Base-by-base conservation (phyloP, 2,329 filamentous ascomycete genomes). In the Metarhizium humberi region DNA sequence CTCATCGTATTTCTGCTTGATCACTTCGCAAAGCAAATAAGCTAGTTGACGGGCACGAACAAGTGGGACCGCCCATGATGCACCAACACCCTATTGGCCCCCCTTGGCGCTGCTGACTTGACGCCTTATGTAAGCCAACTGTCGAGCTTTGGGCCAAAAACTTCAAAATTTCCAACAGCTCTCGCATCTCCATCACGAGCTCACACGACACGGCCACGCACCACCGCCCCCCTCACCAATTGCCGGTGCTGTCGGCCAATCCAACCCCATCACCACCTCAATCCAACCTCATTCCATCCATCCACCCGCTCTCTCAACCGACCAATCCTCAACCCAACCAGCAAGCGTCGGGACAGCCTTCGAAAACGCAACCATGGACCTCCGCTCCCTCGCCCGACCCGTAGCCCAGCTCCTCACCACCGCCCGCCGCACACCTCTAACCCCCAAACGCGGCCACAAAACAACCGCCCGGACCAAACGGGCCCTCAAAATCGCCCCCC, bases 401-500 rank as follows among this genome's bases (percentile, higher is more conserved):
- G 66, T 64, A 34, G 63, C 67, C 55, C 60, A 64, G 61, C 65
- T 73, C 53, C 60, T 70, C 60, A 61, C 59, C 55, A 55, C 60
- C 53, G 45, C 64, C 53, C 64, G 62, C 56, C 53, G 59, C 52
- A 53, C 38, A 40, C 38, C 65, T 52, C 55, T 67, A 51, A 57
- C 62, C 54, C 45, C 65, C 52, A 62, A 62, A 55, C 72, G 73
- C 57, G 69, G 78, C 51, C 73, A 79, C 68, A 76, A 83, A 65
- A 78, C 78, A 34, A 69, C 76, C 3, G 67, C 73, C 53, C 78
- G 81, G 55, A 81, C 78, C 47, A 81, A 80, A 70, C 77, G 78
- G 55, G 70, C 76, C 50, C 76, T 84, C 63, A 84, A 81, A 65
- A 75, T 86, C 62, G 71, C 78, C 13, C 82, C 83, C 51, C 81